Conservation (phyloP, 495 filamentous ascomycete genomes). For the Penicillium mononematosum region DNA sequence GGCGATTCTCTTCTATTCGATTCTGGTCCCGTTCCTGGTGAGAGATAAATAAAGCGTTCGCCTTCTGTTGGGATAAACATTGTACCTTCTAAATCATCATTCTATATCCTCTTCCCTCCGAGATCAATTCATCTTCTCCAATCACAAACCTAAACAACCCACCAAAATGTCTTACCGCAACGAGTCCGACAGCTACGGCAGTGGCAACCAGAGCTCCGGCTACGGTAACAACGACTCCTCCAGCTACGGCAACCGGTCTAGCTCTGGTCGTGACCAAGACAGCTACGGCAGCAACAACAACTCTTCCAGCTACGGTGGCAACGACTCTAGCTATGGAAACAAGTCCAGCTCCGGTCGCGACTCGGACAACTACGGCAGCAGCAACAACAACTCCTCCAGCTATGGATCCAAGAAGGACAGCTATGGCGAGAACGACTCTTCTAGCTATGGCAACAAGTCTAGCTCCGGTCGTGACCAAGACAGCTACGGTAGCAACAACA, state of each 20-base stretch:
- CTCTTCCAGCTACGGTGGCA: too few species aligned
- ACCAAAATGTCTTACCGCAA: conserved; percentile 10
- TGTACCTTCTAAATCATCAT: background rate
- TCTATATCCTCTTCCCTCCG: background rate
- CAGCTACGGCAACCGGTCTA: background rate
- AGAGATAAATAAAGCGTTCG: conserved; percentile 5
- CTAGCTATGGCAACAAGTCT: background rate
- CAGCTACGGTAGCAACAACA: too few species aligned
- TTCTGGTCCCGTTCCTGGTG: background rate
- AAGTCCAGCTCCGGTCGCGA: conserved; percentile 1
- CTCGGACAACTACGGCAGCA: conserved; percentile 4
- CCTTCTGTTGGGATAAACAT: background rate
- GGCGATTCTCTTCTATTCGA: background rate
- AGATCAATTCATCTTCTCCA: background rate
- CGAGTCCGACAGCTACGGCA: conserved; percentile 13
- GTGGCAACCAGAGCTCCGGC: conserved; percentile 8
- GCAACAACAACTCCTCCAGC: background rate
- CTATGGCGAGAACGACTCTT: background rate
- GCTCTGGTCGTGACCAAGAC: conserved; percentile 1
- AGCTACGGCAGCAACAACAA: conserved; percentile 6
- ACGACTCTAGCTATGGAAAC: background rate
- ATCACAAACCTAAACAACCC: background rate
- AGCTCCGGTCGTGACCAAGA: background rate
- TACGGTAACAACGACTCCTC: background rate
- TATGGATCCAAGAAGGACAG: background rate